A percentile compares a stretch with the other conserved stretches of the same genome.
phyloP scores from a whole-genome alignment of 2,329 filamentous ascomycete species.

The Septoria petroselini region DNA sequence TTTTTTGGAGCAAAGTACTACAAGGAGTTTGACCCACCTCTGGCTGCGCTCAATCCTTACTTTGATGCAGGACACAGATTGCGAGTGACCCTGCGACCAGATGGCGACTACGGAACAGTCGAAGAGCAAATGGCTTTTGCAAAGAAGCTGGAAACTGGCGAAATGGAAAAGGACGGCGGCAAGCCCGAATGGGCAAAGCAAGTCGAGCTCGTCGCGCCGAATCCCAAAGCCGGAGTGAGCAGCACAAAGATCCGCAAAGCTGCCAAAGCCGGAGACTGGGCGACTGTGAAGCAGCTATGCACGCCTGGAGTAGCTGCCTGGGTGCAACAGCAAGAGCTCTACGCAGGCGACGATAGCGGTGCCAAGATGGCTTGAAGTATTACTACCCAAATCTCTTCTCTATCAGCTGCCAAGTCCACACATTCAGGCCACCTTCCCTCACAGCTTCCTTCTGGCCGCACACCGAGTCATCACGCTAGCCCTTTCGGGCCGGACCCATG shows the following conservation, averaged over 20 bases:
- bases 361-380: slow-evolving; percentile 34
- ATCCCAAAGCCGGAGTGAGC: slow-evolving; percentile 50
- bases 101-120: slow-evolving; percentile 58
- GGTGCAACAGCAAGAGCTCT: slow-evolving; percentile 57
- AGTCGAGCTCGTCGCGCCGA: slow-evolving; percentile 59
- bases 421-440: too few relatives aligned
- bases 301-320: slow-evolving; percentile 56
- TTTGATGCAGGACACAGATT: slow-evolving; percentile 59
- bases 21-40: slow-evolving; percentile 53
- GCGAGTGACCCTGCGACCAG: slow-evolving; percentile 62
- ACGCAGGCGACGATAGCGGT: slow-evolving; percentile 40
- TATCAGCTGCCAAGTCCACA: too few relatives aligned
- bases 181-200: slow-evolving; percentile 56
- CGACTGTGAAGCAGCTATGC: slow-evolving; percentile 53
- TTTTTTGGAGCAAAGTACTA: slow-evolving; percentile 73
- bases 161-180: slow-evolving; percentile 54
- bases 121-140: slow-evolving; percentile 57
- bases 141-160: slow-evolving; percentile 46
- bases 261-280: slow-evolving; percentile 49
- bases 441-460: too few relatives aligned
- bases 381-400: too few relatives aligned
- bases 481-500: neutral
- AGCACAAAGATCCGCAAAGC: slow-evolving; percentile 63
- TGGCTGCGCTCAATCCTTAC: slow-evolving; percentile 59
- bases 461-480: too few relatives aligned